Percentiles rank a stretch among this genome's conserved stretches.
These are phyloP conservation scores for Globisporangium nodosum DNA, from an alignment of 352 stramenopile genomes.

Conservation along the genomic window DNA sequence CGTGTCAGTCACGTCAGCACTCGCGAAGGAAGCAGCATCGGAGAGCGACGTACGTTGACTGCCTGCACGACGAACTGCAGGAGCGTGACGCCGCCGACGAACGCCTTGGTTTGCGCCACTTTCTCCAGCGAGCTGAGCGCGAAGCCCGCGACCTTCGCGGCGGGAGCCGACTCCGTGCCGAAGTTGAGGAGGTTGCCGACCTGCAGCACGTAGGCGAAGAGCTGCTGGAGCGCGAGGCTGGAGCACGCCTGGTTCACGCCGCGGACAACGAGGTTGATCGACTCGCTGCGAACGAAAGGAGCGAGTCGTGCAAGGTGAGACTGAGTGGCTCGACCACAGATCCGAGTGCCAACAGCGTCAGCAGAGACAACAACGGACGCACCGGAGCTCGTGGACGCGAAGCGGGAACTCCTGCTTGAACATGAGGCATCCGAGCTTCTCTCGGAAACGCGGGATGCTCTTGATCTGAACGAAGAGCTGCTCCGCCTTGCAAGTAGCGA, in stretches of 20 bases:
- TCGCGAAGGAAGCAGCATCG: not conserved
- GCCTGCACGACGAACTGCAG: slow-evolving; percentile 78
- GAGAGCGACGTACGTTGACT: slow-evolving; percentile 35
- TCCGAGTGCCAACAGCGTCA: not conserved
- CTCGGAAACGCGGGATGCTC: slow-evolving; percentile 53
- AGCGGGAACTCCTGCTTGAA: slow-evolving; percentile 75
- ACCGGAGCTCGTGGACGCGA: slow-evolving; percentile 70
- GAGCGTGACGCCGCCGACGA: slow-evolving; percentile 63
- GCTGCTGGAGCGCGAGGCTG: slow-evolving; percentile 50
- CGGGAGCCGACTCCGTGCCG: slow-evolving; percentile 12
- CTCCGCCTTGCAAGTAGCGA: slow-evolving; percentile 30
- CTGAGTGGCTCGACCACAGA: not conserved
- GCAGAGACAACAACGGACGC: slow-evolving; percentile 6
- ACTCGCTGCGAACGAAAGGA: slow-evolving; percentile 22
- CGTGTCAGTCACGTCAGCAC: not conserved
- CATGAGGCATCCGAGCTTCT: slow-evolving; percentile 70
- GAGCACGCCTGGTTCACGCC: slow-evolving; percentile 67
- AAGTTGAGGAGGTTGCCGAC: slow-evolving; percentile 76
- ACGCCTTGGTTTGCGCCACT: slow-evolving; percentile 78
- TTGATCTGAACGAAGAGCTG: slow-evolving; percentile 64
- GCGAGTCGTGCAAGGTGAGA: not conserved
- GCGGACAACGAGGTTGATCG: slow-evolving; percentile 60
- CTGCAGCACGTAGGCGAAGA: slow-evolving; percentile 69
- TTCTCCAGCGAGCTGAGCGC: slow-evolving; percentile 73
- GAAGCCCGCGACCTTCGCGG: slow-evolving; percentile 42